These are phyloP conservation scores for Serendipita vermifera DNA, from an alignment of 768 basidiomycete species.

Conservation along the genomic window DNA sequence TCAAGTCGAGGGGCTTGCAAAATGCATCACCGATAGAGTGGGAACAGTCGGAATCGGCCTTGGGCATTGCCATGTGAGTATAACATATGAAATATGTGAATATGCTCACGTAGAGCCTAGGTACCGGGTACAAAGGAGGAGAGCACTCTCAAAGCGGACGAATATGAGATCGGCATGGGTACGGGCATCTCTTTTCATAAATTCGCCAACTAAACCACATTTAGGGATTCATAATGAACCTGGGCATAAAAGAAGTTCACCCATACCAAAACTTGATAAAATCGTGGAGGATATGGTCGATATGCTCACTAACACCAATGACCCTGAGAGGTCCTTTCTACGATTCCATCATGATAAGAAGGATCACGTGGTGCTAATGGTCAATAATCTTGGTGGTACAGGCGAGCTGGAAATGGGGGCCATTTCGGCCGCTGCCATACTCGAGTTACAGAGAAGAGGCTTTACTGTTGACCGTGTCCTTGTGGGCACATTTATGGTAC, in stretches of 20 bases:
- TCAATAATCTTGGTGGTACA: conserved; percentile 80
- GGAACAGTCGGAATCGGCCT: conserved; percentile 78
- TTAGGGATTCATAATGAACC: conserved; percentile 77
- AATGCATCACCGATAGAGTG: conserved; percentile 50
- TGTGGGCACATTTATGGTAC: conserved; percentile 77
- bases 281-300: conserved; percentile 60
- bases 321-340: conserved; percentile 66
- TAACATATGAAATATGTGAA: not conserved
- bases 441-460: conserved; percentile 40
- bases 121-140: conserved; percentile 63
- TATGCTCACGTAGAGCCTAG: conserved; percentile 24
- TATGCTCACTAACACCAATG: conserved; percentile 55
- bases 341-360: conserved; percentile 53
- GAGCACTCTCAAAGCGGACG: conserved; percentile 42
- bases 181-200: not conserved
- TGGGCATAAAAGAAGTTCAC: conserved; percentile 53
- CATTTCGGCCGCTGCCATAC: conserved; percentile 40
- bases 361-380: conserved; percentile 51
- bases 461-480: conserved; percentile 51
- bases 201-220: conserved; percentile 12
- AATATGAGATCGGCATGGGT: conserved; percentile 77
- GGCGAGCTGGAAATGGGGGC: conserved; percentile 71
- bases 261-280: conserved; percentile 54
- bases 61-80: conserved; percentile 72
- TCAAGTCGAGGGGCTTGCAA: conserved; percentile 51